Evolutionary conservation across 1,284 basidiomycete species (phyloP).

Genomic region (Xanthoconium separans): DNA sequence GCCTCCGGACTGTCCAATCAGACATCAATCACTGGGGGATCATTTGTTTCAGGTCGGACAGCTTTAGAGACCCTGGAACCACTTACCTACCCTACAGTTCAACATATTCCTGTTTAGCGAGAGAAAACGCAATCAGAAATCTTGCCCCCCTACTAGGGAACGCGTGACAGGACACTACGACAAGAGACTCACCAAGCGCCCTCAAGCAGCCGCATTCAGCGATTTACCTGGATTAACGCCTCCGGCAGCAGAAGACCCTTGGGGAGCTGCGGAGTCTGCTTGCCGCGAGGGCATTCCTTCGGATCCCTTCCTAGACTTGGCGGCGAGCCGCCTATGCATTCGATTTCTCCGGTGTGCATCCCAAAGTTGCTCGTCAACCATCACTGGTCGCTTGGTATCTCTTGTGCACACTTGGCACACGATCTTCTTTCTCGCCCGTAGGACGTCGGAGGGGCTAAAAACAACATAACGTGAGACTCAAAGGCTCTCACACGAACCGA

Average conservation of each 20-base stretch:
- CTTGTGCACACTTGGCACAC: slow-evolving; percentile 72
- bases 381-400: slow-evolving; percentile 62
- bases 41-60: slow-evolving; percentile 4
- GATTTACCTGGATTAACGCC: neutral
- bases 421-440: slow-evolving; percentile 58
- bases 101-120: neutral
- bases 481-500: slow-evolving; percentile 10
- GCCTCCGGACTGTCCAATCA: neutral
- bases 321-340: slow-evolving; percentile 45
- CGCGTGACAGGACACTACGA: neutral
- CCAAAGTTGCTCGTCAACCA: slow-evolving; percentile 74
- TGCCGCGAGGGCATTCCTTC: neutral
- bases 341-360: slow-evolving; percentile 60
- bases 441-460: slow-evolving; percentile 45
- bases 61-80: neutral
- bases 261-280: neutral
- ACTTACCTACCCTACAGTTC: slow-evolving; percentile 5
- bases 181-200: slow-evolving; percentile 10
- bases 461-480: slow-evolving; percentile 8
- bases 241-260: slow-evolving; percentile 3
- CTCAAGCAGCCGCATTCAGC: slow-evolving; percentile 11
- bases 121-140: neutral
- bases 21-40: slow-evolving; percentile 9
- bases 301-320: slow-evolving; percentile 16
- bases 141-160: neutral